Conservation (phyloP, 1,139 yeast species). For the Protomyces macrosporus region DNA sequence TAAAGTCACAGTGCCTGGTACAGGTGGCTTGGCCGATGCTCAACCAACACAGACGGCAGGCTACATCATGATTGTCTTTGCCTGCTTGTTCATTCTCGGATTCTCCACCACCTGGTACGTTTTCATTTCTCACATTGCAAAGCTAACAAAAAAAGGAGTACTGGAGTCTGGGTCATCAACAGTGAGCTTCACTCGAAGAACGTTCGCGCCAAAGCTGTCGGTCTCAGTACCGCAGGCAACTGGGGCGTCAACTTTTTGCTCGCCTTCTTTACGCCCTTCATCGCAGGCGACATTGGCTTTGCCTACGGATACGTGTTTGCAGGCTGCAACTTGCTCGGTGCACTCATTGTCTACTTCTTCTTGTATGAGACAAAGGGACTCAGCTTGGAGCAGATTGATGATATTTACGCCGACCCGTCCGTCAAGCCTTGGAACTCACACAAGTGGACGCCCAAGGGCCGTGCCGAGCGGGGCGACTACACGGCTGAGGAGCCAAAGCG, state of each 20-base stretch:
- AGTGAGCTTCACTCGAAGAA: constrained; percentile 77
- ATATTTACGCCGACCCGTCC: constrained; percentile 29
- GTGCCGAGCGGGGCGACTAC: neutral
- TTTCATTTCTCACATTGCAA: neutral
- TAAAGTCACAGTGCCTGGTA: constrained; percentile 47
- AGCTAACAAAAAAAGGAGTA: constrained; percentile 44
- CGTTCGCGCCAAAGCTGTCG: constrained; percentile 73
- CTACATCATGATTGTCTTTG: constrained; percentile 68
- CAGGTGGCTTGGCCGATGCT: constrained; percentile 10
- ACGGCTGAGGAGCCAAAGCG: neutral
- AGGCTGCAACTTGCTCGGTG: constrained; percentile 56
- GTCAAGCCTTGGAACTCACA: constrained; percentile 32
- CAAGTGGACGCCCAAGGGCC: constrained; percentile 11
- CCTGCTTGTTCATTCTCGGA: constrained; percentile 73
- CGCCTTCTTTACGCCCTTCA: constrained; percentile 69
- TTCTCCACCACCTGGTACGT: constrained; percentile 73
- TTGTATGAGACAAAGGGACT: constrained; percentile 73
- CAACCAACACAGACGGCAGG: constrained; percentile 44
- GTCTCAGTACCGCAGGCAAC: constrained; percentile 61
- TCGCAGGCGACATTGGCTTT: constrained; percentile 57
- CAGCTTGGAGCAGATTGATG: constrained; percentile 54
- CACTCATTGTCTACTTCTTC: constrained; percentile 58
- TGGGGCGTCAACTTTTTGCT: constrained; percentile 77
- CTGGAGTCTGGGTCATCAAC: constrained; percentile 69
- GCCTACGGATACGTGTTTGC: constrained; percentile 72